Evolutionary conservation across 192 early-diverging fungal species (phyloP).

Genomic region (Backusella circina): DNA sequence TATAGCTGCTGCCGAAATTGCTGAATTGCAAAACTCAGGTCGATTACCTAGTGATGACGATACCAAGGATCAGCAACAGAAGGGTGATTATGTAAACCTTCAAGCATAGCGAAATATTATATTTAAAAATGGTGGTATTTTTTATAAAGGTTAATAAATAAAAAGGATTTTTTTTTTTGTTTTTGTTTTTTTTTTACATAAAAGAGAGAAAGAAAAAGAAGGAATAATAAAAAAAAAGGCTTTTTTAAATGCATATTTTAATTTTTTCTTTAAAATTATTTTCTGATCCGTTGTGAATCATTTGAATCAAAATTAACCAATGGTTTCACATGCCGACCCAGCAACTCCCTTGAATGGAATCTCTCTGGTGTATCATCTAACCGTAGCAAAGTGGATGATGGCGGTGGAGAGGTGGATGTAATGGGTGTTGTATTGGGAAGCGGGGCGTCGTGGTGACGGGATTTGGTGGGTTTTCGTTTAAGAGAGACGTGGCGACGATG

Average conservation of each 20-base stretch:
- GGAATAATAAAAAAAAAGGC: not conserved
- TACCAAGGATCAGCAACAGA: not conserved
- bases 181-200: not conserved
- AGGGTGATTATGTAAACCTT: conserved; percentile 6
- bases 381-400: not conserved
- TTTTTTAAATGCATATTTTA: not conserved
- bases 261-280: not conserved
- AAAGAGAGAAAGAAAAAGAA: not conserved
- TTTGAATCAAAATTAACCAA: conserved; percentile 19
- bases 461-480: conserved; percentile 6
- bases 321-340: conserved; percentile 25
- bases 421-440: conserved; percentile 10
- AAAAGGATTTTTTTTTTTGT: too few species aligned
- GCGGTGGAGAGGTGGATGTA: not conserved
- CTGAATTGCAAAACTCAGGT: conserved; percentile 47
- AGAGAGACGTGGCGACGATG: conserved; percentile 9
- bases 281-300: conserved; percentile 5
- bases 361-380: conserved; percentile 23
- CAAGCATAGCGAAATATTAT: too few species aligned
- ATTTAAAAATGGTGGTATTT: too few species aligned
- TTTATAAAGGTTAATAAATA: too few species aligned
- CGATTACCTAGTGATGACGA: not conserved
- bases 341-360: conserved; percentile 17
- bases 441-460: conserved; percentile 16
- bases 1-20: conserved; percentile 66